Base-by-base conservation (phyloP, 2,329 filamentous ascomycete genomes). In the Neonectria faginata region DNA sequence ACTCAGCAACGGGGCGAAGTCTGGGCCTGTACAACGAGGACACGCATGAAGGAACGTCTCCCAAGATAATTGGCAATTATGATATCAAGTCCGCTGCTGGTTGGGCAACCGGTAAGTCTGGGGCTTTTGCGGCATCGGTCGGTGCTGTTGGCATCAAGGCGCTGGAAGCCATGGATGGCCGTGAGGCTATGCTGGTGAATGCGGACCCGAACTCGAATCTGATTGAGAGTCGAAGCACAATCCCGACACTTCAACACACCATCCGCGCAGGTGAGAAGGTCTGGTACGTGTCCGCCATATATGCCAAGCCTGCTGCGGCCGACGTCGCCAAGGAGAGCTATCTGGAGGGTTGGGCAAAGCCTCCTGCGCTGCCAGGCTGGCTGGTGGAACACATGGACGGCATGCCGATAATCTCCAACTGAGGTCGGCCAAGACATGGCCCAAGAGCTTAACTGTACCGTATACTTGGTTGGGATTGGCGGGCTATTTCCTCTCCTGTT, bases 201-300 rank as follows among this genome's bases (percentile, higher is more conserved):
- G 90, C 91, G 11, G 92, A 94, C 75, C 91, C 92, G 7, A 94
- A 94, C 79, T 91, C 89, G 52, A 94, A 94, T 78, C 79, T 94
- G 36, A 83, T 93, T 2, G 89, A 93, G 79, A 88, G 89, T 63
- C 82, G 92, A 63, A 93, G 90, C 4, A 84, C 91, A 45, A 86
- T 94, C 70, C 92, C 92, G 25, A 89, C 89, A 31, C 78, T 94
- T 72, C 86, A 89, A 74, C 83, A 86, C 67, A 88, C 87, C 27
- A 76, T 94, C 39, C 80, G 80, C 57, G 81, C 83, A 48, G 89
- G 86, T 0, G 81, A 87, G 70, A 84, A 82, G 29, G 83, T 81
- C 41, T 92, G 89, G 89, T 91, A 92, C 74, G 84, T 91, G 3
- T 89, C 88, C 11, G 91, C 85, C 4, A 86, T 94, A 31, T 94